Evolutionary conservation across 2,329 filamentous ascomycete species (phyloP), one percentile per base, ranked within the genome.

Genomic region (Fusarium secorum): DNA sequence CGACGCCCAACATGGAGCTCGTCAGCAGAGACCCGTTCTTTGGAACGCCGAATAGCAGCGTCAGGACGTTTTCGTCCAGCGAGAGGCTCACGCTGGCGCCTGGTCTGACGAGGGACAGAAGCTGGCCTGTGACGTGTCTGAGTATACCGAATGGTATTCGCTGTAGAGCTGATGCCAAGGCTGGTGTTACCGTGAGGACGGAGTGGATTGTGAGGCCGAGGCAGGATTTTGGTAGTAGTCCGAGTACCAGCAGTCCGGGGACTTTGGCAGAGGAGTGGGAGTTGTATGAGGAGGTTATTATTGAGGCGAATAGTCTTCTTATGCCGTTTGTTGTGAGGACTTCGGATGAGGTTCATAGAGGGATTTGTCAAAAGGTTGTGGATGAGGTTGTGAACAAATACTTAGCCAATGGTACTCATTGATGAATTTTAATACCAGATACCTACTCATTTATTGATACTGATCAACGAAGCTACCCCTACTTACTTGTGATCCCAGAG

Each of bases 251-350:
- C 26, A 71, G 64, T 20, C 49, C 56, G 3, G 58, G 44, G 7
- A 71, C 68, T 6, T 11, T 72, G 22, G 33, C 32, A 4, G 64
- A 69, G 36, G 68, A 71, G 7, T 71, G 68, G 68, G 68, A 71
- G 6, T 26, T 71, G 18, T 65, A 65, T 36, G 68, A 72, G 15
- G 68, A 69, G 33, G 46, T 72, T 11, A 22, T 56, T 0, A 60
- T 71, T 6, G 68, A 71, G 38, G 36, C 64, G 11, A 71, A 71
- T 28, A 42, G 45, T 14, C 52, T 71, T 5, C 20, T 71, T 14
- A 71, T 71, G 68, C 68, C 68, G 2, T 71, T 71, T 61, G 64
- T 72, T 20, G 54, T 60, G 5, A 26, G 64, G 7, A 72, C 48
- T 33, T 30, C 55, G 11, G 65, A 69, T 28, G 28, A 36, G 24